These are phyloP conservation scores for Ogataea zsoltii DNA, from an alignment of 805 yeast species.

Conservation along the genomic window DNA sequence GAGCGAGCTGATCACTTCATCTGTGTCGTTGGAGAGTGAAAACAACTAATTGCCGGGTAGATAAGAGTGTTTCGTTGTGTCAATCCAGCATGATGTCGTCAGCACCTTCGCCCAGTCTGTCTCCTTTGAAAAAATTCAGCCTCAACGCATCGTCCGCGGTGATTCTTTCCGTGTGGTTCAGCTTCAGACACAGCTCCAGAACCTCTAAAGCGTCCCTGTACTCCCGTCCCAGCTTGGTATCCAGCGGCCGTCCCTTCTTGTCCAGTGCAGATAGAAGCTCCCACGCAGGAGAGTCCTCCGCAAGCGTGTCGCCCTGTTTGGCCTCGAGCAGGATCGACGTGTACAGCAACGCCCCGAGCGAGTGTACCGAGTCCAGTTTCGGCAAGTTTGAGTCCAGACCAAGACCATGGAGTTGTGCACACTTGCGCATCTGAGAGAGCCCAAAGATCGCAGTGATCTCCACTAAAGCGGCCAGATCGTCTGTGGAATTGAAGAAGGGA, in stretches of 20 bases:
- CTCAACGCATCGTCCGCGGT: slow-evolving; percentile 57
- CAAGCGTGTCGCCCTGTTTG: slow-evolving; percentile 57
- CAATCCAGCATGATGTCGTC: slow-evolving; percentile 29
- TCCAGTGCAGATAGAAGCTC: slow-evolving; percentile 58
- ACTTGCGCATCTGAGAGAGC: slow-evolving; percentile 61
- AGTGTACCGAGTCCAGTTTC: slow-evolving; percentile 46
- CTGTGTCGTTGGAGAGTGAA: too few species aligned
- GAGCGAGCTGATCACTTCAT: too few species aligned
- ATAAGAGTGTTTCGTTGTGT: too few species aligned
- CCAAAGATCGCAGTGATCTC: slow-evolving; percentile 87
- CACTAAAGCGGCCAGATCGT: slow-evolving; percentile 87
- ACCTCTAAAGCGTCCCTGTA: slow-evolving; percentile 52
- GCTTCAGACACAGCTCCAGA: slow-evolving; percentile 55
- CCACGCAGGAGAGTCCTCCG: slow-evolving; percentile 69
- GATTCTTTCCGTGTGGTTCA: slow-evolving; percentile 59
- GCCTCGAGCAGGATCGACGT: slow-evolving; percentile 46
- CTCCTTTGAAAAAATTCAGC: slow-evolving; percentile 59
- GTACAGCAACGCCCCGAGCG: slow-evolving; percentile 42
- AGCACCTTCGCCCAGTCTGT: slow-evolving; percentile 18
- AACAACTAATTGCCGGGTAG: too few species aligned
- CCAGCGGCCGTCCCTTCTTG: slow-evolving; percentile 39
- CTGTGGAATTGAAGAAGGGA: slow-evolving; percentile 92
- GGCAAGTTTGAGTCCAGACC: slow-evolving; percentile 71
- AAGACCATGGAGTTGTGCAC: slow-evolving; percentile 85
- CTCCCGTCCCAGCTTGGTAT: slow-evolving; percentile 38